Conservation (phyloP, 2,329 filamentous ascomycete genomes). For the Aspergillus sp. region DNA sequence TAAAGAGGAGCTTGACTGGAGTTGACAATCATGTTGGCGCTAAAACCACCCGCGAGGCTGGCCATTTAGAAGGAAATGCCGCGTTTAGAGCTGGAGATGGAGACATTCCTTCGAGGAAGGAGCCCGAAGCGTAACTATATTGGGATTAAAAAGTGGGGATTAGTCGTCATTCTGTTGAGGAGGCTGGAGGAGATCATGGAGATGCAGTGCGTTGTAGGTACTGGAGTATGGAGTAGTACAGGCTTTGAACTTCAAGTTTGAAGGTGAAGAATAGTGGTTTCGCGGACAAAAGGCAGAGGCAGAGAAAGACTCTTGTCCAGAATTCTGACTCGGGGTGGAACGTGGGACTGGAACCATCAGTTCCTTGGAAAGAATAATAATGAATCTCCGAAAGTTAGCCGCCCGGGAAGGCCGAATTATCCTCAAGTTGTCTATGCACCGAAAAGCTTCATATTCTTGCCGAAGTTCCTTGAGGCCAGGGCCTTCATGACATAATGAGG, state of each 20-base stretch:
- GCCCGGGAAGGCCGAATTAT: background rate
- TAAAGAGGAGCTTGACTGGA: conserved; percentile 15
- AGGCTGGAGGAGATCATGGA: conserved; percentile 18
- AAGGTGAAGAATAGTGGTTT: background rate
- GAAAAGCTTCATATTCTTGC: background rate
- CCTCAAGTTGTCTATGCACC: background rate
- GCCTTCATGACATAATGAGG: background rate
- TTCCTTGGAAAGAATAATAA: background rate
- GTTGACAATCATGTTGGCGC: background rate
- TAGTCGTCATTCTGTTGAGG: conserved; percentile 16
- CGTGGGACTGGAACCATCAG: background rate
- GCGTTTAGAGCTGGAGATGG: conserved; percentile 20
- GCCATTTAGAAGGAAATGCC: conserved; percentile 29
- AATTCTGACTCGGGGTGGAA: background rate
- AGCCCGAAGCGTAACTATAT: conserved; percentile 2
- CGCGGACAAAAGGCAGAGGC: background rate
- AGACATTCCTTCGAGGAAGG: conserved; percentile 19
- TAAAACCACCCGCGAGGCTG: conserved; percentile 9
- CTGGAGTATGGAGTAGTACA: background rate
- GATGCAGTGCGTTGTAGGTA: background rate
- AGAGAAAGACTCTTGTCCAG: background rate
- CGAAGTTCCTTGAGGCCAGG: background rate
- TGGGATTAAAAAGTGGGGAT: conserved; percentile 9
- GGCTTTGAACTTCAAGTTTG: background rate
- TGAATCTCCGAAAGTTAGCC: background rate